These are phyloP conservation scores for Pulicaria dysenterica DNA, from an alignment of 129 eudicot species.

Conservation along the genomic window DNA sequence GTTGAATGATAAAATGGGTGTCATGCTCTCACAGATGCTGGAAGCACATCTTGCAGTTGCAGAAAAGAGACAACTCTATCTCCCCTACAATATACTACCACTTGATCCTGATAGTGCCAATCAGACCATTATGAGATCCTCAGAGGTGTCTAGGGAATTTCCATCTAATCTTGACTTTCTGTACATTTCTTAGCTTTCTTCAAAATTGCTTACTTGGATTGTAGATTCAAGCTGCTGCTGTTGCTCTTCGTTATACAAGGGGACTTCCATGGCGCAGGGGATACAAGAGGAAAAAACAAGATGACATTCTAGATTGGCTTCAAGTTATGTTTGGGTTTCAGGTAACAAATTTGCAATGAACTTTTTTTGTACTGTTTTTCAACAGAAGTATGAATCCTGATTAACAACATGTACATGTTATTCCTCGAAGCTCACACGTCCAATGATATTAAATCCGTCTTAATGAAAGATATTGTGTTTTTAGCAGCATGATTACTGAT, in stretches of 20 bases:
- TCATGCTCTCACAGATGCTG: conserved; percentile 74
- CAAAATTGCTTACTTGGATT: conserved; percentile 17
- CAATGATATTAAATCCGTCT: not conserved
- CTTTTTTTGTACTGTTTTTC: not conserved
- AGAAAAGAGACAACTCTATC: conserved; percentile 76
- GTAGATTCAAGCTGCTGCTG: conserved; percentile 93
- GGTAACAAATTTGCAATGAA: conserved; percentile 41
- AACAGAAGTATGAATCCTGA: not conserved
- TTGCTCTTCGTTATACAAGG: conserved; percentile 84
- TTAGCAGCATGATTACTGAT: conserved; percentile 15
- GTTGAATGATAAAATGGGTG: conserved; percentile 3
- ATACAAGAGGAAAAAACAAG: conserved; percentile 89
- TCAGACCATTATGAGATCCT: conserved; percentile 91
- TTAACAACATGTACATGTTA: not conserved
- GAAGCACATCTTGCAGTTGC: conserved; percentile 94
- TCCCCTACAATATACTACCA: conserved; percentile 87
- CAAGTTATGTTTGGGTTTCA: conserved; percentile 97
- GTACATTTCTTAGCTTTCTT: not conserved
- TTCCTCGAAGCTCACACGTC: not conserved
- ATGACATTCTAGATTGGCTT: conserved; percentile 93
- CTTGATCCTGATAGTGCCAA: conserved; percentile 93
- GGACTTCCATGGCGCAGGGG: conserved; percentile 98
- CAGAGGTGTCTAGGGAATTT: conserved; percentile 57
- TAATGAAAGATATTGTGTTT: not conserved
- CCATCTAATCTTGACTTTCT: not conserved